Conservation (phyloP, 257 asterid species). For the Plantago elongata region DNA sequence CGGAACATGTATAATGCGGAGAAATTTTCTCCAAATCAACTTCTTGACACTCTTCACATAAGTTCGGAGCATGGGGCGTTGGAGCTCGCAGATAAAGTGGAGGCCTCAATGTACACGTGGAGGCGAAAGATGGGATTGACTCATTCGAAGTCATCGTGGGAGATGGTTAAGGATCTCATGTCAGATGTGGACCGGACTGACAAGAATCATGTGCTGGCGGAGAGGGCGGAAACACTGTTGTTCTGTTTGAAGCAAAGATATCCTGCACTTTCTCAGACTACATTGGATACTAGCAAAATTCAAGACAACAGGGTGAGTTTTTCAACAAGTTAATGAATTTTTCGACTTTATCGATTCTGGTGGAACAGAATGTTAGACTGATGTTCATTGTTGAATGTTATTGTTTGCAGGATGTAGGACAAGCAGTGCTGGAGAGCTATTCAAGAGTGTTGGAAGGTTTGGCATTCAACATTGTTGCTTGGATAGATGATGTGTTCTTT, state of each 20-base stretch:
- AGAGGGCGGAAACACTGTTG: constrained; percentile 62
- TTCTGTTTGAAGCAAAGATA: constrained; percentile 74
- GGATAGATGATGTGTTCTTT: constrained; percentile 78
- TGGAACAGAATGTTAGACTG: neutral
- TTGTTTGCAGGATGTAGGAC: constrained; percentile 80
- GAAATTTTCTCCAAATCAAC: constrained; percentile 55
- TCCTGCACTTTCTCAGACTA: constrained; percentile 84
- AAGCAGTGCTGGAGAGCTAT: constrained; percentile 81
- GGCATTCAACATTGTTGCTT: constrained; percentile 80
- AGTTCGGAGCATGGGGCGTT: constrained; percentile 80
- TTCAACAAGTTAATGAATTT: neutral
- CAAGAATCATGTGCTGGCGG: constrained; percentile 65
- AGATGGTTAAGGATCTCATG: constrained; percentile 66
- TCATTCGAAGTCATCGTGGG: constrained; percentile 84
- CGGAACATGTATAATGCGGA: constrained; percentile 56
- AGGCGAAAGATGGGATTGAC: constrained; percentile 55
- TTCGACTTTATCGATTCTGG: neutral
- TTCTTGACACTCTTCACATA: constrained; percentile 56
- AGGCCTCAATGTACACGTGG: constrained; percentile 86
- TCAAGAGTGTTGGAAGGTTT: constrained; percentile 85
- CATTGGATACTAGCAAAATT: constrained; percentile 79
- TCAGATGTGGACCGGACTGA: constrained; percentile 66
- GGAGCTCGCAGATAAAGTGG: constrained; percentile 80
- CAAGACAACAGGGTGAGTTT: constrained; percentile 63
- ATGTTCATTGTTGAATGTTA: constrained; percentile 1